Conservation (phyloP, 1,284 basidiomycete genomes). For the Rhizopogon hawkerae region DNA sequence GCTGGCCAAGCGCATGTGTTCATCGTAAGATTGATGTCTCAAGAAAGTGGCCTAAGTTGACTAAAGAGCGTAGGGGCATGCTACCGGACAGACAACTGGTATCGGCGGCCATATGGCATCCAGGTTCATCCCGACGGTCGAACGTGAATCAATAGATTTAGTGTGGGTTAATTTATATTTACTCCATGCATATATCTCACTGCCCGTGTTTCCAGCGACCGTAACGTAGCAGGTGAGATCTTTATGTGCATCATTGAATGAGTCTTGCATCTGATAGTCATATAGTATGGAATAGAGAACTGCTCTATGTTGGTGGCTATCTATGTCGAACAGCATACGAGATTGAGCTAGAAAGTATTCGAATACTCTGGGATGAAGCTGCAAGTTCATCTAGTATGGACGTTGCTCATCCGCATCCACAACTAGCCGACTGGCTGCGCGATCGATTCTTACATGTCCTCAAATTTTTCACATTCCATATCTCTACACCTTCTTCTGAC, state of each 20-base stretch:
- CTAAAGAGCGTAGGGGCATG: constrained; percentile 47
- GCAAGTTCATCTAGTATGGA: constrained; percentile 20
- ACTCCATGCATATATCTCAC: constrained; percentile 4
- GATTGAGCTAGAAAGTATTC: constrained; percentile 63
- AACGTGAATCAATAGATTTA: constrained; percentile 89
- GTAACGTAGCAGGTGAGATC: constrained; percentile 58
- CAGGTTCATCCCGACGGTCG: constrained; percentile 94
- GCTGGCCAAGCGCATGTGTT: constrained; percentile 64
- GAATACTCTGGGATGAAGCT: constrained; percentile 47
- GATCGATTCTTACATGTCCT: constrained; percentile 73
- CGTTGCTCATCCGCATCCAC: constrained; percentile 27
- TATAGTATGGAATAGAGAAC: constrained; percentile 80
- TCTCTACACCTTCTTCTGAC: constrained; percentile 79
- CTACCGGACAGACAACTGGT: constrained; percentile 88
- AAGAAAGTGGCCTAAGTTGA: background rate
- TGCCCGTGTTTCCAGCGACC: constrained; percentile 43
- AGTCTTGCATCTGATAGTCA: constrained; percentile 1
- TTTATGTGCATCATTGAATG: background rate
- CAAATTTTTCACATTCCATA: constrained; percentile 82
- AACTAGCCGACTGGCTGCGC: constrained; percentile 46
- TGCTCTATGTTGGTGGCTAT: constrained; percentile 78
- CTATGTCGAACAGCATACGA: constrained; percentile 83
- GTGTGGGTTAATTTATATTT: constrained; percentile 42
- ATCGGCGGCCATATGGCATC: constrained; percentile 88
- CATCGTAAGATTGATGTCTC: constrained; percentile 44